Evolutionary conservation across 2,329 filamentous ascomycete species (phyloP).

Genomic region (Coniochaeta ligniaria): DNA sequence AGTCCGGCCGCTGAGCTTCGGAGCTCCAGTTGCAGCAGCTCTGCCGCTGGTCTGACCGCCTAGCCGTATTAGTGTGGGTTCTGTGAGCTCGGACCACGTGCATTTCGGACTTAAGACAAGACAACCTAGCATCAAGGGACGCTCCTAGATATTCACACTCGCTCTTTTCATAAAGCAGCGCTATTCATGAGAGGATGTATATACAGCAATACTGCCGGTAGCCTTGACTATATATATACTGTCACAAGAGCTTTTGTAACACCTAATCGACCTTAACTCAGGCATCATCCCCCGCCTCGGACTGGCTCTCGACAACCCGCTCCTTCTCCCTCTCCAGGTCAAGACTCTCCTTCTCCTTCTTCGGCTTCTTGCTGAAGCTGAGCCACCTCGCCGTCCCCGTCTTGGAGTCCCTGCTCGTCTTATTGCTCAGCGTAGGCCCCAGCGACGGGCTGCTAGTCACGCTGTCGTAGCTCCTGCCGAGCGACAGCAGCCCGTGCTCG

Average conservation of each 20-base stretch:
- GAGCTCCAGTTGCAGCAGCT: not conserved
- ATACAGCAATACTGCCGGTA: not conserved
- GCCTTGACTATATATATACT: not conserved
- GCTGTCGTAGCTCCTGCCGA: conserved; percentile 49
- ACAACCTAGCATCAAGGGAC: no score
- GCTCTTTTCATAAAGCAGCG: no score
- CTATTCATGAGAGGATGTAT: not conserved
- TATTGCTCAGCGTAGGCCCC: conserved; percentile 37
- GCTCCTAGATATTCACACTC: no score
- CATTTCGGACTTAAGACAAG: not conserved
- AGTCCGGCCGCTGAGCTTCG: not conserved
- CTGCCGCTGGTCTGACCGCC: not conserved
- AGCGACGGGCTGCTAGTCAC: conserved; percentile 48
- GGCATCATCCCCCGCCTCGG: conserved; percentile 8
- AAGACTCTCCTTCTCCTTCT: conserved; percentile 48
- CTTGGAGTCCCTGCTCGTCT: conserved; percentile 33
- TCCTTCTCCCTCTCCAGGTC: conserved; percentile 40
- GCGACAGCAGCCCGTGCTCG: conserved; percentile 21
- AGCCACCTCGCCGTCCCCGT: conserved; percentile 32
- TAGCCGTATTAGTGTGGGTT: not conserved
- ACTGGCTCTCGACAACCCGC: conserved; percentile 7
- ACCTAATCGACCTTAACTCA: not conserved
- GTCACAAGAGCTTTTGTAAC: not conserved
- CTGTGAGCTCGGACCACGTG: not conserved
- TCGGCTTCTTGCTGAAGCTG: conserved; percentile 53